Evolutionary conservation across 257 asterid genomes (phyloP).

Genomic region (Linaria vulgaris): DNA sequence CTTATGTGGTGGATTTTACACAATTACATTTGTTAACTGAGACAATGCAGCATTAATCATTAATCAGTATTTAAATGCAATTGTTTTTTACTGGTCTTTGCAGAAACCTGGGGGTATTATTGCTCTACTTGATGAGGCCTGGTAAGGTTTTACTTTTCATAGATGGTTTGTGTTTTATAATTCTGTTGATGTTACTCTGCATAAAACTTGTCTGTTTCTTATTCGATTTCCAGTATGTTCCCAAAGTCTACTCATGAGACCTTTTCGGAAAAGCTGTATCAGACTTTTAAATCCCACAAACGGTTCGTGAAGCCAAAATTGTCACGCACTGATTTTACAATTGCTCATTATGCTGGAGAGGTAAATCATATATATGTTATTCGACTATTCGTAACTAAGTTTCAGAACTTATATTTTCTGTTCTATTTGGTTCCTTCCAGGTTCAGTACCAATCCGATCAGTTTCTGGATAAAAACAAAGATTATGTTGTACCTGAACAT

Average conservation of each 20-base stretch:
- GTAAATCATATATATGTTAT: conserved; percentile 40
- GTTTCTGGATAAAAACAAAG: conserved; percentile 96
- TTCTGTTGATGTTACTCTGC: conserved; percentile 15
- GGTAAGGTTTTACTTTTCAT: conserved; percentile 43
- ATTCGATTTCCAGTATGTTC: conserved; percentile 76
- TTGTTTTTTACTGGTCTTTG: conserved; percentile 25
- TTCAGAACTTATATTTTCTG: conserved; percentile 12
- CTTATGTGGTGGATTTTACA: conserved; percentile 16
- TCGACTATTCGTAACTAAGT: conserved; percentile 13
- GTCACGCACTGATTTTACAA: conserved; percentile 86
- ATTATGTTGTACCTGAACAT: conserved; percentile 94
- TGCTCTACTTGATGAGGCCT: conserved; percentile 98
- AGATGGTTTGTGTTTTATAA: background rate
- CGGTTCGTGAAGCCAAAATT: conserved; percentile 94
- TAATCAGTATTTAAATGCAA: conserved; percentile 23
- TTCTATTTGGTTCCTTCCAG: conserved; percentile 43
- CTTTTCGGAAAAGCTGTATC: conserved; percentile 88
- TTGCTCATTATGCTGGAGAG: conserved; percentile 99
- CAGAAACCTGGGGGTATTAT: conserved; percentile 99
- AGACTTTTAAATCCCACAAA: conserved; percentile 82
- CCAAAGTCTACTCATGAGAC: conserved; percentile 99
- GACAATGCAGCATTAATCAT: conserved; percentile 5
- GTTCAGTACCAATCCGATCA: conserved; percentile 92
- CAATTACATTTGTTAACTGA: background rate
- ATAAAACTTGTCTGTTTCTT: conserved; percentile 28